Evolutionary conservation across 2,329 filamentous ascomycete genomes (phyloP), one percentile per base, ranked within the genome.

Genomic region (Talaromyces verruculosus): DNA sequence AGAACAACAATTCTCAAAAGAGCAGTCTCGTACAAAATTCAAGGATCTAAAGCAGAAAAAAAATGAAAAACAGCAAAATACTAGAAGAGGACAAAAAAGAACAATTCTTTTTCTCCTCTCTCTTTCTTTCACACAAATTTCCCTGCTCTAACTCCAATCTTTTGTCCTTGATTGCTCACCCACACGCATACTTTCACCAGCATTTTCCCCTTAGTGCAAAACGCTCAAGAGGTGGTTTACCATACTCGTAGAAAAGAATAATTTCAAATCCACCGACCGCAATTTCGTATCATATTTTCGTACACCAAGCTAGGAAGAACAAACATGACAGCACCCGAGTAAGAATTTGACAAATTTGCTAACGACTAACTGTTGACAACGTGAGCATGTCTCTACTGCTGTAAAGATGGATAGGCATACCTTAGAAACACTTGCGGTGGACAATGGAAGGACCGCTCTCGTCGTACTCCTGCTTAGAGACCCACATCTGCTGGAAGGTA

Each of bases 401-500:
- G 4, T 7, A 13, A 13, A 30, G 15, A 60, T 5, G 37, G 11
- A 60, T 28, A 30, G 5, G 17, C 69, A 64, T 73, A 77, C 88
- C 90, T 97, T 97, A 97, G 91, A 97, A 97, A 92, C 94, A 97
- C 92, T 97, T 98, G 90, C 93, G 92, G 91, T 98, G 94, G 79
- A 98, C 94, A 81, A 98, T 98, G 80, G 93, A 97, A 78, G 94
- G 95, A 85, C 94, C 94, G 84, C 91, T 95, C 92, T 98, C 95
- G 87, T 99, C 95, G 90, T 98, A 98, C 88, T 98, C 94, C 87
- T 99, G 95, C 93, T 99, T 99, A 78, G 95, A 99, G 90, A 99
- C 98, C 95, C 95, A 99, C 95, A 99, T 99, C 87, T 99, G 95
- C 89, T 99, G 95, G 94, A 99, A 99, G 84, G 95, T 99, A 76